Conservation (phyloP, 257 asterid species). For the Perilla frutescens region DNA sequence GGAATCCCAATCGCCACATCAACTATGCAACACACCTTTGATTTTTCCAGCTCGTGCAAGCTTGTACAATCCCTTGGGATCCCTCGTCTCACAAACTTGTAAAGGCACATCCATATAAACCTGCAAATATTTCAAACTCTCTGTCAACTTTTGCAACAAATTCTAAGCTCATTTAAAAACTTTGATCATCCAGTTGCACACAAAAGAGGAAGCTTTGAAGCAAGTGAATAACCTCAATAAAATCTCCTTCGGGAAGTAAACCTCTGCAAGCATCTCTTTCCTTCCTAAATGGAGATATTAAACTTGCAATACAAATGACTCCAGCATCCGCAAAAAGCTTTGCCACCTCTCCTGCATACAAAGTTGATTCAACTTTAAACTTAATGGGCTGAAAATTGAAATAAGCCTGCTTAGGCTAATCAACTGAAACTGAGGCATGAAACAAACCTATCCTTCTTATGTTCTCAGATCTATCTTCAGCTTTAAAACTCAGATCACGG, state of each 20-base stretch:
- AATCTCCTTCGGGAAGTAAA: conserved; percentile 82
- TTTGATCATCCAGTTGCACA: not conserved
- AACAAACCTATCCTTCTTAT: conserved; percentile 90
- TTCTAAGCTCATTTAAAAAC: conserved; percentile 11
- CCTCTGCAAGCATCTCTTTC: conserved; percentile 95
- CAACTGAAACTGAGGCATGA: conserved; percentile 43
- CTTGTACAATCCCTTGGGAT: conserved; percentile 97
- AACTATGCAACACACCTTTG: conserved; percentile 59
- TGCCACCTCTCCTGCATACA: conserved; percentile 85
- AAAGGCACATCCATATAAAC: conserved; percentile 95
- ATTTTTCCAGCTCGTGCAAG: conserved; percentile 97
- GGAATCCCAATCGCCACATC: conserved; percentile 24
- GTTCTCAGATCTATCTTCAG: conserved; percentile 96
- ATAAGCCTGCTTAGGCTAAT: conserved; percentile 11
- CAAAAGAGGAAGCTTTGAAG: conserved; percentile 4
- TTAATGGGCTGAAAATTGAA: not conserved
- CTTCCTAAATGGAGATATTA: conserved; percentile 93
- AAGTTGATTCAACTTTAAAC: conserved; percentile 1
- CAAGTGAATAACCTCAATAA: conserved; percentile 70
- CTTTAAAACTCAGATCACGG: conserved; percentile 81
- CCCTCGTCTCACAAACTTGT: conserved; percentile 89
- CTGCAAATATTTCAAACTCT: conserved; percentile 46
- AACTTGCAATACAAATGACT: conserved; percentile 91
- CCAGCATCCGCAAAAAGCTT: conserved; percentile 99
- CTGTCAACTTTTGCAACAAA: conserved; percentile 13